phyloP scores from a whole-genome alignment of 306 rosid genomes.

The Dryas octopetala region DNA sequence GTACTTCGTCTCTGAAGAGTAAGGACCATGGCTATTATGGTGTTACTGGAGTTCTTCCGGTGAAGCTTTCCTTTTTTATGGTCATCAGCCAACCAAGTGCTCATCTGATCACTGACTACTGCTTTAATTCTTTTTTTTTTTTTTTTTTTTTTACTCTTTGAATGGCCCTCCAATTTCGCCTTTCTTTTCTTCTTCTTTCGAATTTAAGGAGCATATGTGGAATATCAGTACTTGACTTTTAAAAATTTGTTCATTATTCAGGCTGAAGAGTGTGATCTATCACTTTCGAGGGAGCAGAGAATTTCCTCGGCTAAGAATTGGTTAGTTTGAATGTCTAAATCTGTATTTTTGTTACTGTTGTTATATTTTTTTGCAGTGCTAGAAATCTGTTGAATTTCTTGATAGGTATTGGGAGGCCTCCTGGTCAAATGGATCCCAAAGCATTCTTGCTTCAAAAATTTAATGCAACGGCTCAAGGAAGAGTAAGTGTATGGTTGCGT shows the following conservation, averaged over 20 bases:
- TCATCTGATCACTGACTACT: neutral
- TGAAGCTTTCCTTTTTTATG: neutral
- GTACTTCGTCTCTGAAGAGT: neutral
- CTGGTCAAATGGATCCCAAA: slow-evolving; percentile 99
- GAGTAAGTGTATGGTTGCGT: slow-evolving; percentile 44
- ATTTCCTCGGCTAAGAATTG: slow-evolving; percentile 79
- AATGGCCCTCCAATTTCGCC: neutral
- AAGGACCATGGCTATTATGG: neutral
- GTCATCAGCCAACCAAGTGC: no score
- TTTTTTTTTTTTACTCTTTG: neutral
- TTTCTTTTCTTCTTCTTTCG: neutral
- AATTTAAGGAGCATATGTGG: neutral
- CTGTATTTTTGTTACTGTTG: neutral
- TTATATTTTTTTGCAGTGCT: neutral
- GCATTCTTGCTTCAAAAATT: slow-evolving; percentile 92
- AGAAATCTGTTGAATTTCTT: slow-evolving; percentile 2
- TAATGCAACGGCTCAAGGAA: slow-evolving; percentile 65
- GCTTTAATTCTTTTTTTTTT: neutral
- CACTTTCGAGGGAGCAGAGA: slow-evolving; percentile 79
- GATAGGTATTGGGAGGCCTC: slow-evolving; percentile 84
- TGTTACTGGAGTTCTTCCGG: neutral
- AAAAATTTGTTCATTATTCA: slow-evolving; percentile 27
- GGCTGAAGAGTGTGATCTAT: slow-evolving; percentile 81
- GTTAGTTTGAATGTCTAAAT: slow-evolving; percentile 44
- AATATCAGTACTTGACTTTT: slow-evolving; percentile 1